These are phyloP conservation scores for Fraxinus nigra DNA, from an alignment of 305 asterid genomes.

Conservation along the genomic window DNA sequence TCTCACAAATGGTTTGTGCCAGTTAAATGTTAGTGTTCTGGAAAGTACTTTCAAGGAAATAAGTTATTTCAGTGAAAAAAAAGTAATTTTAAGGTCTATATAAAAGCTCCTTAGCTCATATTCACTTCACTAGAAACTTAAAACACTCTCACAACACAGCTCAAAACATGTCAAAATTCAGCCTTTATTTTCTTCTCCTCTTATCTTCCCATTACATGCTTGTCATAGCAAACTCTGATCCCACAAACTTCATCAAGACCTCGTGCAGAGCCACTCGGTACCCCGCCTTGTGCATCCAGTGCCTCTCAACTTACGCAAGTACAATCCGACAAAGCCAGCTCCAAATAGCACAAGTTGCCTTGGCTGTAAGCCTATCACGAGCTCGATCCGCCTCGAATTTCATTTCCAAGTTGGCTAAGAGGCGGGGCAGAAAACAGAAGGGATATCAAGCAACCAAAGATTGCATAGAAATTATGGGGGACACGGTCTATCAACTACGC, in stretches of 20 bases:
- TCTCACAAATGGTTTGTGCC: too few species aligned
- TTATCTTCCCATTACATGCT: slow-evolving; percentile 23
- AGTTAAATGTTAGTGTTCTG: neutral
- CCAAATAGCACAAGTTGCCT: slow-evolving; percentile 48
- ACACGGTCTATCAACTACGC: slow-evolving; percentile 45
- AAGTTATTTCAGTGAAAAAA: too few species aligned
- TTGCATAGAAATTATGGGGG: slow-evolving; percentile 48
- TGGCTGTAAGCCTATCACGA: slow-evolving; percentile 41
- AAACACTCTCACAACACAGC: neutral
- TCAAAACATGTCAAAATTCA: slow-evolving; percentile 31
- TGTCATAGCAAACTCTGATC: slow-evolving; percentile 7
- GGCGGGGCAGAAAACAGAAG: slow-evolving; percentile 34
- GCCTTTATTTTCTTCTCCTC: slow-evolving; percentile 27
- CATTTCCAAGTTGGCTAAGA: slow-evolving; percentile 33
- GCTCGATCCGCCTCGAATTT: slow-evolving; percentile 42
- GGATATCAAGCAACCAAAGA: slow-evolving; percentile 55
- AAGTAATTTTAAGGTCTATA: slow-evolving; percentile 17
- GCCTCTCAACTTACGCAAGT: slow-evolving; percentile 42
- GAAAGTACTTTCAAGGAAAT: neutral
- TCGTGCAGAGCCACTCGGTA: slow-evolving; percentile 54
- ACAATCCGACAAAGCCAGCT: slow-evolving; percentile 35
- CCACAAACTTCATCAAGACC: slow-evolving; percentile 38
- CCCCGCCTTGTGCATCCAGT: slow-evolving; percentile 45
- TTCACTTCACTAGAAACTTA: slow-evolving; percentile 12
- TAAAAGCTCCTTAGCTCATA: slow-evolving; percentile 5